Percentiles rank a stretch among this genome's conserved stretches.
Evolutionary conservation across 441 rosid genomes (phyloP).

Genomic region (Rhodomyrtus psidioides): DNA sequence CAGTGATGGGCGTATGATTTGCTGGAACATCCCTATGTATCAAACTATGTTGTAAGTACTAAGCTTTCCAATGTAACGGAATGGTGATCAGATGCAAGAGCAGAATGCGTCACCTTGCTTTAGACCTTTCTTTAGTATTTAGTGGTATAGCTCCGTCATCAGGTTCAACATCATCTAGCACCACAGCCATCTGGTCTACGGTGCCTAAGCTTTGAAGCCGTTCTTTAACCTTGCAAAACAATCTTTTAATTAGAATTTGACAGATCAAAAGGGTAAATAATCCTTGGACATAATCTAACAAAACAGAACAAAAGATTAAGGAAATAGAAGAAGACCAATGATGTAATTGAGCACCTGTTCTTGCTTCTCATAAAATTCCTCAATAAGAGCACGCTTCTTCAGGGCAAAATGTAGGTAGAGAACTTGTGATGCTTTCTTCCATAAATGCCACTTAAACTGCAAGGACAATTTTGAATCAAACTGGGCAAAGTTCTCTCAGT

Average conservation of each 20-base stretch:
- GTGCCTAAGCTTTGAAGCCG: constrained; percentile 9
- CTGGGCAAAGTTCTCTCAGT: too few species aligned
- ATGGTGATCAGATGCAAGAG: background rate
- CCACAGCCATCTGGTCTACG: constrained; percentile 2
- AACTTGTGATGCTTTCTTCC: too few species aligned
- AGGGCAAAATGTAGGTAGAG: too few species aligned
- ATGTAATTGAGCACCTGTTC: background rate
- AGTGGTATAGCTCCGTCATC: constrained; percentile 7
- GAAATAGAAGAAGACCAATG: background rate
- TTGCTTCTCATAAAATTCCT: too few species aligned
- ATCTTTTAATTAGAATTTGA: background rate
- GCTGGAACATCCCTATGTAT: constrained; percentile 94
- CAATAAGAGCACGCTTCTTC: too few species aligned
- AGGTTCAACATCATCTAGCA: constrained; percentile 4
- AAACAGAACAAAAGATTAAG: background rate
- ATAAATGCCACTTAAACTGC: too few species aligned
- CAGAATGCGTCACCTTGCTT: background rate
- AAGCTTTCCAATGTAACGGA: background rate
- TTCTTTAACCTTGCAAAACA: constrained; percentile 10
- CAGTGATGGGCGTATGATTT: constrained; percentile 86
- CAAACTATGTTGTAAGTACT: constrained; percentile 27
- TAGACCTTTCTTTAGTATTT: constrained; percentile 3
- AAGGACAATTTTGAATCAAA: too few species aligned
- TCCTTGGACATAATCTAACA: background rate
- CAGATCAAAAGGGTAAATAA: background rate